These are phyloP conservation scores for Penicillium corylophilum DNA, from an alignment of 2,329 filamentous ascomycete genomes.

Conservation along the genomic window DNA sequence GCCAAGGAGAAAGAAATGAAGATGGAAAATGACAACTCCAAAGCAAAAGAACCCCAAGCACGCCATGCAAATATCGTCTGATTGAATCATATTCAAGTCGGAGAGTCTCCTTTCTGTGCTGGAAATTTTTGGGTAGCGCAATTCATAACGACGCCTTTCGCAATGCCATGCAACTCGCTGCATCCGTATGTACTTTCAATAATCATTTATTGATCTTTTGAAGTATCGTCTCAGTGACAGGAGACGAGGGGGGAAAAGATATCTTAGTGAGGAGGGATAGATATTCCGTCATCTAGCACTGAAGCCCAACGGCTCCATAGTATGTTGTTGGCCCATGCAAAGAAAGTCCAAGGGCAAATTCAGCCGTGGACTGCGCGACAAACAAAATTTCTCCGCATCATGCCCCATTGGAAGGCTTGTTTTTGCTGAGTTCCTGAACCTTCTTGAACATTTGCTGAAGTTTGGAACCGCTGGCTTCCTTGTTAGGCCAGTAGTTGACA, in stretches of 20 bases:
- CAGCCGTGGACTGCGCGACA: not conserved
- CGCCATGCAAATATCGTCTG: conserved; percentile 27
- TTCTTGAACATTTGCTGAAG: conserved; percentile 41
- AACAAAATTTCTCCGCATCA: conserved; percentile 12
- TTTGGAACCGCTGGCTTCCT: conserved; percentile 39
- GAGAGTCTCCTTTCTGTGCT: conserved; percentile 14
- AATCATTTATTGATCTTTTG: conserved; percentile 10
- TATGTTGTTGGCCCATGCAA: conserved; percentile 15
- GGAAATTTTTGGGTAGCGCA: conserved; percentile 10
- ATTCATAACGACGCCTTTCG: conserved; percentile 24
- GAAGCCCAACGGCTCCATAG: conserved; percentile 12
- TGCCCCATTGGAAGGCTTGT: conserved; percentile 28
- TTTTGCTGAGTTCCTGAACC: conserved; percentile 33
- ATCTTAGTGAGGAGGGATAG: not conserved
- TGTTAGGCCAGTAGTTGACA: conserved; percentile 48
- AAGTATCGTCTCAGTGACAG: conserved; percentile 6
- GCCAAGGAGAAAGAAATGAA: conserved; percentile 11
- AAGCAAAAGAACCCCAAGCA: conserved; percentile 10
- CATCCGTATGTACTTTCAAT: conserved; percentile 26
- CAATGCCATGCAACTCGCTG: conserved; percentile 26
- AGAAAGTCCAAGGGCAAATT: not conserved
- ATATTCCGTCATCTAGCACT: not conserved
- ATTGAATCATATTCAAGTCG: conserved; percentile 19
- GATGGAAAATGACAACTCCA: conserved; percentile 13
- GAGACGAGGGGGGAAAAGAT: not conserved